Conservation (phyloP, 2,329 filamentous ascomycete species). For the Stachybotrys echinatus region DNA sequence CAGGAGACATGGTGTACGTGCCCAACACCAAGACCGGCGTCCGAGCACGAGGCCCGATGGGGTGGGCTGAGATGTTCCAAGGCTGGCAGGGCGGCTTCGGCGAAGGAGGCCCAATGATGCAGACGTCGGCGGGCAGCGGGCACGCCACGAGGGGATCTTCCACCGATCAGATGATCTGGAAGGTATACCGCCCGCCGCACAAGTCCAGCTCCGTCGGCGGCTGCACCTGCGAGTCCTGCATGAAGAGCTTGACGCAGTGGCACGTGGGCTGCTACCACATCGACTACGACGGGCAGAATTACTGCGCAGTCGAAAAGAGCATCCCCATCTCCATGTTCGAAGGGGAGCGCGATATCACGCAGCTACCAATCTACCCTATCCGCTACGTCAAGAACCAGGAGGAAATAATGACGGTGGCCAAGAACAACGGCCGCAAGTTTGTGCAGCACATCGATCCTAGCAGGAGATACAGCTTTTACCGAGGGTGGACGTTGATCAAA, state of each 20-base stretch:
- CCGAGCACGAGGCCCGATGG: no score
- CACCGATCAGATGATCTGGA: background rate
- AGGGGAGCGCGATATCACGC: slow-evolving; percentile 4
- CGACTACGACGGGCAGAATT: slow-evolving; percentile 6
- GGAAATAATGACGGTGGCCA: background rate
- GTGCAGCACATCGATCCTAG: background rate
- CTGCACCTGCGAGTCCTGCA: background rate
- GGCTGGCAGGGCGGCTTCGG: no score
- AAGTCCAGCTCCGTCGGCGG: background rate
- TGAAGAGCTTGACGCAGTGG: background rate
- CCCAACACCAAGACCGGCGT: no score
- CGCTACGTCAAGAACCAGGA: slow-evolving; percentile 1
- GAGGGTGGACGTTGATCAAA: slow-evolving; percentile 6
- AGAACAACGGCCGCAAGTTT: background rate
- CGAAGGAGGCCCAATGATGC: no score
- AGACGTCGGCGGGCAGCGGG: no score
- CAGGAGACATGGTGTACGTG: no score
- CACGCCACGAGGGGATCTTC: background rate
- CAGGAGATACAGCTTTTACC: slow-evolving; percentile 3
- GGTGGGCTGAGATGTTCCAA: no score
- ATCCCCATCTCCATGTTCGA: slow-evolving; percentile 3
- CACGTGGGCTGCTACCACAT: background rate
- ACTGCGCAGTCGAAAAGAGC: background rate
- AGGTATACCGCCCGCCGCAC: background rate
- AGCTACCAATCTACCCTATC: slow-evolving; percentile 5